A percentile compares a stretch with the other conserved stretches of the same genome.
Conservation (phyloP, 306 rosid genomes). For the Parietaria judaica region DNA sequence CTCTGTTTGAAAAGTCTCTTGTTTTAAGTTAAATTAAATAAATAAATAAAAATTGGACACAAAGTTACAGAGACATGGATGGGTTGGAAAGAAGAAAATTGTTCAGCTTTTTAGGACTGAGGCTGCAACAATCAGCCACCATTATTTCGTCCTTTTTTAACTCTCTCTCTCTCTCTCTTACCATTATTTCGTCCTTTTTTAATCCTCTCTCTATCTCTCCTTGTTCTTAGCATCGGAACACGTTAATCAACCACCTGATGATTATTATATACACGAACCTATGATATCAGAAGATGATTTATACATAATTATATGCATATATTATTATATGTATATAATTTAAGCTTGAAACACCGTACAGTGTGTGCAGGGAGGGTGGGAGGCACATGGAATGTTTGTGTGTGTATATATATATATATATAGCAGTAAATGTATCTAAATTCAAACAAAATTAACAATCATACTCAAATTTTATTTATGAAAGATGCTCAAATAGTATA, state of each 20-base stretch:
- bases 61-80: constrained; percentile 27
- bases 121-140: constrained; percentile 31
- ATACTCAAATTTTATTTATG: too few species aligned
- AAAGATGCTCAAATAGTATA: too few species aligned
- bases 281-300: neutral
- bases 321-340: neutral
- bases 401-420: neutral
- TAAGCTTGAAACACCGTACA: constrained; percentile 11
- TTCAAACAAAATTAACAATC: too few species aligned
- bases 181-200: constrained; percentile 20
- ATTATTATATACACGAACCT: too few species aligned
- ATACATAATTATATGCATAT: too few species aligned
- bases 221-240: too few species aligned
- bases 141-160: constrained; percentile 17
- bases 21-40: too few species aligned
- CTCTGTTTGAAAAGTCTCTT: constrained; percentile 27
- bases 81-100: constrained; percentile 44
- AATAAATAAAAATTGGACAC: too few species aligned
- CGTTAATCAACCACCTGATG: too few species aligned
- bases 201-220: neutral
- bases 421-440: too few species aligned
- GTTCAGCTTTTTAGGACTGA: constrained; percentile 49
- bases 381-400: constrained; percentile 49
- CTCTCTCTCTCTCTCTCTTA: too few species aligned
- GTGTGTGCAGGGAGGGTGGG: constrained; percentile 47